A percentile compares a stretch with the other conserved stretches of the same genome.
Evolutionary conservation across 1,139 yeast species (phyloP).

Genomic region (Candida albicans): DNA sequence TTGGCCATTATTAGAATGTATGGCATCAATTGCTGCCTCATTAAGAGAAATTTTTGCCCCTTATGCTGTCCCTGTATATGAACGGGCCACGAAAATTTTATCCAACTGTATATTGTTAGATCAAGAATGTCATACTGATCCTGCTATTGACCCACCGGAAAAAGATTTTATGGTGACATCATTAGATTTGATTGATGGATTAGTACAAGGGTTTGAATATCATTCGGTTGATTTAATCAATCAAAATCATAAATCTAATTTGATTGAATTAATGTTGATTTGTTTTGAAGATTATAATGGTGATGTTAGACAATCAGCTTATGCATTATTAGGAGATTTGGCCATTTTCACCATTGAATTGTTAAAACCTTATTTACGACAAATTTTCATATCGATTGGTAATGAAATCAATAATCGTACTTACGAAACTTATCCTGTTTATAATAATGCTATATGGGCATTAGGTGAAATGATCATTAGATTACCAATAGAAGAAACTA

Average conservation of each 20-base stretch:
- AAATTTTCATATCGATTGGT: constrained; percentile 62
- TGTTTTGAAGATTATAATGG: constrained; percentile 76
- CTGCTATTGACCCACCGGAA: constrained; percentile 75
- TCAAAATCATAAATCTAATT: constrained; percentile 33
- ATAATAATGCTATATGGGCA: constrained; percentile 93
- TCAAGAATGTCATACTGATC: constrained; percentile 64
- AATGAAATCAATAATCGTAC: constrained; percentile 61
- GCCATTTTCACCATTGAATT: constrained; percentile 62
- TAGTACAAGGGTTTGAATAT: constrained; percentile 81
- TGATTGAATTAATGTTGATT: constrained; percentile 64
- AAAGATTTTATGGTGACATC: constrained; percentile 90
- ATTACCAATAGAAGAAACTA: constrained; percentile 47
- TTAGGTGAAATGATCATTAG: constrained; percentile 82
- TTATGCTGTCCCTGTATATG: constrained; percentile 86
- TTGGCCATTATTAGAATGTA: constrained; percentile 91
- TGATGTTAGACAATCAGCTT: constrained; percentile 91
- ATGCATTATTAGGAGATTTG: constrained; percentile 87
- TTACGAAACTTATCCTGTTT: constrained; percentile 57
- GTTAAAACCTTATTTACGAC: constrained; percentile 57
- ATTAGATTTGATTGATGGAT: constrained; percentile 85
- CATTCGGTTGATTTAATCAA: constrained; percentile 61
- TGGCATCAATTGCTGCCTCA: constrained; percentile 88
- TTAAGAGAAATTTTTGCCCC: constrained; percentile 84
- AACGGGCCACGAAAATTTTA: constrained; percentile 71
- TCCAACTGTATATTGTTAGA: constrained; percentile 68